These are phyloP conservation scores for Wickerhamiella sergipiensis DNA, from an alignment of 805 yeast genomes.

Conservation along the genomic window DNA sequence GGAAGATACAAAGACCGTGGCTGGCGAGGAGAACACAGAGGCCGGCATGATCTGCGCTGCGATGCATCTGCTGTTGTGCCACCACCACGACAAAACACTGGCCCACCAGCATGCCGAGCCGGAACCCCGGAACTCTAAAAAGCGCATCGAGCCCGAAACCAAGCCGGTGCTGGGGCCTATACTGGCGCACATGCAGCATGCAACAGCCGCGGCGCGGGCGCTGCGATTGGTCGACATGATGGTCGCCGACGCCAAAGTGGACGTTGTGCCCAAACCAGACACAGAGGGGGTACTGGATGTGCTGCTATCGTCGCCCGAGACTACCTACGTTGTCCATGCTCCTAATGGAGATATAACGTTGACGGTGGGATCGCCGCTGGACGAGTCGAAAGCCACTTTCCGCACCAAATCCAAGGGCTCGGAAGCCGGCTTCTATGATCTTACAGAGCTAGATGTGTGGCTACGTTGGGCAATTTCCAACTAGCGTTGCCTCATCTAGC, in stretches of 20 bases:
- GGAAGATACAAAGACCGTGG: conserved; percentile 24
- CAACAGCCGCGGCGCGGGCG: conserved; percentile 12
- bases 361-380: conserved; percentile 16
- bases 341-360: conserved; percentile 6
- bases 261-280: neutral
- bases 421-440: conserved; percentile 21
- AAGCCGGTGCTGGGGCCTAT: conserved; percentile 21
- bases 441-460: conserved; percentile 26
- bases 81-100: conserved; percentile 38
- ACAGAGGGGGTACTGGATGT: neutral
- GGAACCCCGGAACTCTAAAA: conserved; percentile 9
- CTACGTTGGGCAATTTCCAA: conserved; percentile 17
- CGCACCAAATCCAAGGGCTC: conserved; percentile 5
- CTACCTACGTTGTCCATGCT: neutral
- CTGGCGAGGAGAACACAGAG: conserved; percentile 9
- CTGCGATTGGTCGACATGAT: conserved; percentile 13
- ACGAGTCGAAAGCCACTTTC: conserved; percentile 11
- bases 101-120: conserved; percentile 24
- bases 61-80: conserved; percentile 47
- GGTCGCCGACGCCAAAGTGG: conserved; percentile 8
- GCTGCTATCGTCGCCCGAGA: neutral
- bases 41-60: conserved; percentile 33
- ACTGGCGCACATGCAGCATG: conserved; percentile 22
- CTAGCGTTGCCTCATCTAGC: too few species aligned
- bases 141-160: conserved; percentile 1